phyloP scores from a whole-genome alignment of 1,284 basidiomycete species.

The Tausonia pullulans region DNA sequence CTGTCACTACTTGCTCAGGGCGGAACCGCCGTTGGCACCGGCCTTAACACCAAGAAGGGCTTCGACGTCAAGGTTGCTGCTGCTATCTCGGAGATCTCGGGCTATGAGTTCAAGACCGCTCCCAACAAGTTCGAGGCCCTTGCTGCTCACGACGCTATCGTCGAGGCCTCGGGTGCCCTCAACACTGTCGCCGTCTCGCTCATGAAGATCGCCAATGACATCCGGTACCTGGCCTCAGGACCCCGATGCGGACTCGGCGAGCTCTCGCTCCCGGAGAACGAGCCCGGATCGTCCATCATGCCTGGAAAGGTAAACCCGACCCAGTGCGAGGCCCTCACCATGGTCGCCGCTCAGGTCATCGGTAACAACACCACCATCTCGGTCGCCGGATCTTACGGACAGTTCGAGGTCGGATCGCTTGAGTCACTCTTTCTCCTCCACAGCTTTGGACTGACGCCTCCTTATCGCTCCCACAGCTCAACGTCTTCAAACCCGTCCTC shows the following conservation, averaged over 20 bases:
- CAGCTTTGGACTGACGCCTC: neutral
- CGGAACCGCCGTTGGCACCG: constrained; percentile 96
- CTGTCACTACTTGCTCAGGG: constrained; percentile 89
- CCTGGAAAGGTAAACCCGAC: constrained; percentile 99
- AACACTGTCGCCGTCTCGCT: constrained; percentile 89
- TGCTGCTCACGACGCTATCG: constrained; percentile 91
- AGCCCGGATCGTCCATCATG: constrained; percentile 99
- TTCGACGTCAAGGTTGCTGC: constrained; percentile 91
- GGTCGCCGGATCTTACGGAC: constrained; percentile 86
- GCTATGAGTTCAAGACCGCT: constrained; percentile 84
- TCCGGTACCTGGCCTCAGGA: constrained; percentile 93
- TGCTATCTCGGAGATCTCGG: constrained; percentile 86
- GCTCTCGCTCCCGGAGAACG: constrained; percentile 90
- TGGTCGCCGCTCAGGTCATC: constrained; percentile 98
- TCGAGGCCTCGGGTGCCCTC: constrained; percentile 91
- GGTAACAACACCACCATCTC: constrained; percentile 93
- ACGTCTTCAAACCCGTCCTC: constrained; percentile 98
- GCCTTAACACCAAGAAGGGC: constrained; percentile 91
- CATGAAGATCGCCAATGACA: constrained; percentile 99
- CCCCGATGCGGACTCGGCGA: constrained; percentile 97
- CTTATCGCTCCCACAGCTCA: constrained; percentile 46
- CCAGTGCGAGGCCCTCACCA: constrained; percentile 96
- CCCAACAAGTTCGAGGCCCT: constrained; percentile 99
- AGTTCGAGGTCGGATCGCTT: constrained; percentile 66
- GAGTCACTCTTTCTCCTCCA: neutral